Evolutionary conservation across 2,329 filamentous ascomycete species (phyloP), one percentile per base, ranked within the genome.

Genomic region (Botrytis cinerea): DNA sequence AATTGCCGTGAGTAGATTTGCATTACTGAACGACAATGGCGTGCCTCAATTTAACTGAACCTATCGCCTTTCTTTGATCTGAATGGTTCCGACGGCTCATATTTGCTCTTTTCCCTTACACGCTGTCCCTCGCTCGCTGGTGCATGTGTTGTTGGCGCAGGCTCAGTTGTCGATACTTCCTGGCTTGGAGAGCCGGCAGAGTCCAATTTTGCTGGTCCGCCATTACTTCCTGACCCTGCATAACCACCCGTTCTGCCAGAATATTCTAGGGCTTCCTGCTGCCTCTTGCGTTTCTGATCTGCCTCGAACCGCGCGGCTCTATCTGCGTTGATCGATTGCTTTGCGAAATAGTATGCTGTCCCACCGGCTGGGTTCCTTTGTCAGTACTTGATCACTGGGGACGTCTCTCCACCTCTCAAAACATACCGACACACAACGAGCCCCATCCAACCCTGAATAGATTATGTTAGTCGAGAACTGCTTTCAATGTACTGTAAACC

Each of bases 311-410:
- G 90, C 75, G 89, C 85, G 75, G 89, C 87, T 76, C 95, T 93
- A 83, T 98, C 94, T 78, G 93, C 93, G 82, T 98, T 97, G 87
- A 99, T 97, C 82, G 91, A 91, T 81, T 90, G 88, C 87, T 99
- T 99, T 76, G 96, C 96, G 82, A 98, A 97, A 86, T 93, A 94
- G 87, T 98, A 99, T 80, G 95, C 94, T 76, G 92, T 93, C 77
- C 90, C 96, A 81, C 95, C 96, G 78, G 95, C 94, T 94, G 80
- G 75, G 67, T 54, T 35, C 54, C 25, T 46, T 51, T 32, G 46
- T 73, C 20, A 73, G 71, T 35, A 69, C 40, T 43, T n/a, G 28
- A 63, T 64, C 14, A 69, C 80, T 63, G 74, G 57, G 43, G 43
- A 43, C 25, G 46, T 28, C 16, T 40, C 22, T 28, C 35, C 40